phyloP scores from a whole-genome alignment of 176 grass and related monocot species.

The Sorghum bicolor region DNA sequence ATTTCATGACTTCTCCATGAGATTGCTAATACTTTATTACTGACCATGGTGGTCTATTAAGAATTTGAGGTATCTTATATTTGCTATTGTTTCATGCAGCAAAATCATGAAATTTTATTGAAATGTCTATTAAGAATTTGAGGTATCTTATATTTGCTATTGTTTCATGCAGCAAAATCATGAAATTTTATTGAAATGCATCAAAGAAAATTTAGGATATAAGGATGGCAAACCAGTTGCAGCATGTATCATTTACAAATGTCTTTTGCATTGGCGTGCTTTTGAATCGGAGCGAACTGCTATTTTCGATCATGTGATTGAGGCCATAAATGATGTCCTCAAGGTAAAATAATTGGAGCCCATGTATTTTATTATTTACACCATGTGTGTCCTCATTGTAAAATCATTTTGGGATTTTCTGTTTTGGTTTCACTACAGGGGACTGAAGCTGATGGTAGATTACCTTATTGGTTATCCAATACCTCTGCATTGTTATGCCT shows the following conservation, averaged over 20 bases:
- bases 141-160: constrained; percentile 26
- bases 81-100: constrained; percentile 48
- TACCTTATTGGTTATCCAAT: constrained; percentile 97
- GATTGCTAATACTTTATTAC: constrained; percentile 8
- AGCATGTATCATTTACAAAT: constrained; percentile 88
- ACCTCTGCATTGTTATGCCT: constrained; percentile 84
- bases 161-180: constrained; percentile 74
- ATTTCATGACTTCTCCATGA: constrained; percentile 1
- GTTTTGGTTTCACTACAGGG: constrained; percentile 46
- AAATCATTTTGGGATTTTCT: not conserved
- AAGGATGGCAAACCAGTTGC: constrained; percentile 85
- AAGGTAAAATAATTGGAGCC: constrained; percentile 49
- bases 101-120: constrained; percentile 86
- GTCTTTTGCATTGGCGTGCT: constrained; percentile 73
- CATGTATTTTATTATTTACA: constrained; percentile 25
- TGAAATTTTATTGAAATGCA: constrained; percentile 80
- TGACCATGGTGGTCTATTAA: constrained; percentile 3
- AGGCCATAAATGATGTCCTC: constrained; percentile 84
- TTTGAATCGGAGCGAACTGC: constrained; percentile 94
- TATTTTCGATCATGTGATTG: constrained; percentile 94
- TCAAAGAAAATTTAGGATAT: constrained; percentile 90
- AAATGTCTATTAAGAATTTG: constrained; percentile 43
- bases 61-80: constrained; percentile 22
- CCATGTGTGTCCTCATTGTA: not conserved
- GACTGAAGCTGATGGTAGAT: constrained; percentile 51